Evolutionary conservation across 1,284 basidiomycete species (phyloP).

Genomic region (Lentinus polychrous): DNA sequence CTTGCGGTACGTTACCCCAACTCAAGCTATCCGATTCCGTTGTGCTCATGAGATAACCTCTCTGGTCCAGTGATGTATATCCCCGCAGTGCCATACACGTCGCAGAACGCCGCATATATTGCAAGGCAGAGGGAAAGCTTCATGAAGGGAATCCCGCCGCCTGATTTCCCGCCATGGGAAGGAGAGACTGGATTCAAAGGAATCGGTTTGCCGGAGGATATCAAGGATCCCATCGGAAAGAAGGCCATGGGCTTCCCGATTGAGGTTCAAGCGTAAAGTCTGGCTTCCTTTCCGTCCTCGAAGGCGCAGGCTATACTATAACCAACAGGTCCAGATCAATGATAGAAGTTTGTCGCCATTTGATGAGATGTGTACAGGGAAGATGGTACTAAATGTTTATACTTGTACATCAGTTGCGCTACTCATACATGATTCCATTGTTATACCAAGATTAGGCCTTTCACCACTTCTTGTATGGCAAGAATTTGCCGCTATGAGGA

Average conservation of each 20-base stretch:
- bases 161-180: conserved; percentile 64
- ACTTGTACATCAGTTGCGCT: background rate
- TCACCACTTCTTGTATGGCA: conserved; percentile 67
- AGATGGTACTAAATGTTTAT: background rate
- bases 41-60: background rate
- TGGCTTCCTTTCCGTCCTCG: no score
- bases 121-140: conserved; percentile 57
- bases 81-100: conserved; percentile 70
- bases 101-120: conserved; percentile 56
- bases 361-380: no score
- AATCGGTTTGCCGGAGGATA: conserved; percentile 40
- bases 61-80: conserved; percentile 66
- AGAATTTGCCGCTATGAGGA: conserved; percentile 56
- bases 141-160: conserved; percentile 52
- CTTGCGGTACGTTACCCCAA: conserved; percentile 43
- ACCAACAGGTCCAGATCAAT: no score
- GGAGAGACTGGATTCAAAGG: conserved; percentile 52
- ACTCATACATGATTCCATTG: background rate
- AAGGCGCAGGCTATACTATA: no score
- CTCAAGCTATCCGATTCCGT: background rate
- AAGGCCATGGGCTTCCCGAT: conserved; percentile 47
- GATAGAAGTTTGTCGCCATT: no score
- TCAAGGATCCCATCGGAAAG: conserved; percentile 38
- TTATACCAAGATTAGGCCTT: background rate
- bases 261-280: conserved; percentile 12